phyloP scores from a whole-genome alignment of 768 basidiomycete genomes.

The Coprinopsis strossmayeri region DNA sequence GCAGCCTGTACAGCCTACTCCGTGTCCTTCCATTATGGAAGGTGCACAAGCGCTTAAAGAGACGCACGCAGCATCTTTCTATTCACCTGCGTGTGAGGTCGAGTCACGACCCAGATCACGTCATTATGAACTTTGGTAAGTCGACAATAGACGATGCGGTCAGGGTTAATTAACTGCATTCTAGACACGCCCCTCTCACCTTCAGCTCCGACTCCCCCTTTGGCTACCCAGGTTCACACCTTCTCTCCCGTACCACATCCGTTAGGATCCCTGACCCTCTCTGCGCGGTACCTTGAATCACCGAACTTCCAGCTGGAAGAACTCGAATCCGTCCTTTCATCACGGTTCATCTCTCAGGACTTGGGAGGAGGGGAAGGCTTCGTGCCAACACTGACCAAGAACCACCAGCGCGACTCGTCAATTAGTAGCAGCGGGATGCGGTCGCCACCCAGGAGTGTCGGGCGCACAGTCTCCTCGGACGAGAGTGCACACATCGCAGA shows the following conservation, averaged over 20 bases:
- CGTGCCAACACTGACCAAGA: constrained; percentile 65
- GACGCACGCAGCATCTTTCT: constrained; percentile 24
- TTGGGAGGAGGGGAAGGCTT: constrained; percentile 42
- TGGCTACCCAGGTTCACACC: constrained; percentile 45
- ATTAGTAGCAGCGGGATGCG: constrained; percentile 21
- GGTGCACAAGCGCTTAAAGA: constrained; percentile 54
- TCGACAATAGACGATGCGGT: not conserved
- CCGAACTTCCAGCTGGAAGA: constrained; percentile 74
- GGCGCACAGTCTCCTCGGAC: constrained; percentile 5
- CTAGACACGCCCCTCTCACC: constrained; percentile 18
- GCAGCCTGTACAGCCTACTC: constrained; percentile 67
- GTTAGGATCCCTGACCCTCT: constrained; percentile 53
- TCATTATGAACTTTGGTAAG: constrained; percentile 32
- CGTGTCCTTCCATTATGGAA: constrained; percentile 75
- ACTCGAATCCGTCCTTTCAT: constrained; percentile 69
- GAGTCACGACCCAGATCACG: constrained; percentile 14
- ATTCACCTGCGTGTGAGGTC: constrained; percentile 23
- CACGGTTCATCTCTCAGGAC: constrained; percentile 63
- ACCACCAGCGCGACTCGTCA: constrained; percentile 49
- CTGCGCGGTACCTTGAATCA: constrained; percentile 55
- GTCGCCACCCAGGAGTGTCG: constrained; percentile 13
- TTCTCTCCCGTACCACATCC: constrained; percentile 70
- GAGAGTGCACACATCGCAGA: constrained; percentile 24
- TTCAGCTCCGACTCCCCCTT: constrained; percentile 28
- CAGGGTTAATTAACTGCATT: not conserved